Conservation (phyloP, 2,329 filamentous ascomycete genomes). For the Paecilomyces fulvus region DNA sequence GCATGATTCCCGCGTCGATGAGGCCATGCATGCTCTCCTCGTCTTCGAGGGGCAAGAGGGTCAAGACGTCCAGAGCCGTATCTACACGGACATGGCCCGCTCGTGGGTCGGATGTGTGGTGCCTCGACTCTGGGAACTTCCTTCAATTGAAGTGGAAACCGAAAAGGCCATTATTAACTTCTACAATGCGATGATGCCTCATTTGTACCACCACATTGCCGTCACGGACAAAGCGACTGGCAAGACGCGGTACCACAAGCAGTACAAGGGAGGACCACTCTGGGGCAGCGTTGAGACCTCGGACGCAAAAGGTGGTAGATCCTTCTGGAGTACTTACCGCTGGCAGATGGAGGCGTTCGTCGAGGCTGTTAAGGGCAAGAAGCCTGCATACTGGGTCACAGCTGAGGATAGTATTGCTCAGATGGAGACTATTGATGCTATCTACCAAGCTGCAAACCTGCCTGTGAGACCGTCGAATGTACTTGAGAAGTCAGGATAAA, state of each 20-base stretch:
- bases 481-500: not conserved
- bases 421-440: conserved; percentile 28
- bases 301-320: conserved; percentile 27
- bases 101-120: conserved; percentile 13
- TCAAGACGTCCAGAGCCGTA: conserved; percentile 17
- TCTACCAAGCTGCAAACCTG: conserved; percentile 13
- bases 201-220: conserved; percentile 26
- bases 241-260: conserved; percentile 14
- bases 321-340: conserved; percentile 38
- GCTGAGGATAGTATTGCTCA: conserved; percentile 36
- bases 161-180: conserved; percentile 22
- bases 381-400: conserved; percentile 29
- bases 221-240: conserved; percentile 21
- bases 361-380: conserved; percentile 31
- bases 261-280: conserved; percentile 18
- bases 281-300: conserved; percentile 22
- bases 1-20: conserved; percentile 20
- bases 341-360: conserved; percentile 45
- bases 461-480: conserved; percentile 8
- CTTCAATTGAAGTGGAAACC: conserved; percentile 24
- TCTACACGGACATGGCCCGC: conserved; percentile 24
- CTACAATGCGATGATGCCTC: conserved; percentile 27
- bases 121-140: conserved; percentile 24
- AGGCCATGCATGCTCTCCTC: conserved; percentile 22
- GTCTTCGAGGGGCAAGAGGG: conserved; percentile 15